Evolutionary conservation across 148 eudicot species (phyloP).

Genomic region (Chenopodium album): DNA sequence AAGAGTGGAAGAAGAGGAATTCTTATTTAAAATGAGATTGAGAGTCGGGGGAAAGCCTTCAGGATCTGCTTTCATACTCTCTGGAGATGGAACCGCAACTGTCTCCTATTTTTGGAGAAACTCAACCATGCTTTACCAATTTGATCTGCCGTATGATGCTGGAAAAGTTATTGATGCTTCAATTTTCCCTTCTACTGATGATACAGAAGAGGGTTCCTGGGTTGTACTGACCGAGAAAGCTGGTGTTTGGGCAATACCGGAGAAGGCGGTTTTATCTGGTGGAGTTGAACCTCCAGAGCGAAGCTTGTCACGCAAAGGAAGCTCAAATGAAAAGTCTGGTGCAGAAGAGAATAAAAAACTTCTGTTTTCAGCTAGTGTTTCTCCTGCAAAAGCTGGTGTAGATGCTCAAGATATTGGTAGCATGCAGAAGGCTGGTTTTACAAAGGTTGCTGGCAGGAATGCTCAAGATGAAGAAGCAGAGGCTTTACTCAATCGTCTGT

Average conservation of each 20-base stretch:
- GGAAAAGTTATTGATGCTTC: slow-evolving; percentile 97
- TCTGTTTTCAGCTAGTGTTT: slow-evolving; percentile 41
- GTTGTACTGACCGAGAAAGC: slow-evolving; percentile 93
- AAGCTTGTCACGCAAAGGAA: slow-evolving; percentile 95
- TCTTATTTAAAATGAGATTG: slow-evolving; percentile 85
- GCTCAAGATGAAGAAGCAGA: slow-evolving; percentile 94
- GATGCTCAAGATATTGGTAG: slow-evolving; percentile 55
- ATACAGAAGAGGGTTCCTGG: slow-evolving; percentile 84
- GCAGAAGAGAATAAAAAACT: slow-evolving; percentile 59
- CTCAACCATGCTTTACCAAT: slow-evolving; percentile 75
- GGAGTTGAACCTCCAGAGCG: slow-evolving; percentile 97
- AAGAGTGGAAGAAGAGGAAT: slow-evolving; percentile 85
- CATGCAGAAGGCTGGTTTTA: slow-evolving; percentile 46
- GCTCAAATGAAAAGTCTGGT: slow-evolving; percentile 74
- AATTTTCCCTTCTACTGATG: slow-evolving; percentile 72
- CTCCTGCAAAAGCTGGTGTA: slow-evolving; percentile 58
- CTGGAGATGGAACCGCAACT: slow-evolving; percentile 96
- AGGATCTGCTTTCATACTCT: slow-evolving; percentile 85
- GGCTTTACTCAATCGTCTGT: slow-evolving; percentile 65
- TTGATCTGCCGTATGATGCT: slow-evolving; percentile 96
- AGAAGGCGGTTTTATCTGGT: slow-evolving; percentile 86
- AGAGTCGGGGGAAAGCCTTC: slow-evolving; percentile 91
- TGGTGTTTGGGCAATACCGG: slow-evolving; percentile 98
- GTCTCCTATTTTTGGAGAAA: slow-evolving; percentile 72
- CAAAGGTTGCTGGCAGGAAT: slow-evolving; percentile 52